Percentiles rank a stretch among this genome's conserved stretches.
These are phyloP conservation scores for Mycena polygramma DNA, from an alignment of 768 basidiomycete genomes.

Conservation along the genomic window DNA sequence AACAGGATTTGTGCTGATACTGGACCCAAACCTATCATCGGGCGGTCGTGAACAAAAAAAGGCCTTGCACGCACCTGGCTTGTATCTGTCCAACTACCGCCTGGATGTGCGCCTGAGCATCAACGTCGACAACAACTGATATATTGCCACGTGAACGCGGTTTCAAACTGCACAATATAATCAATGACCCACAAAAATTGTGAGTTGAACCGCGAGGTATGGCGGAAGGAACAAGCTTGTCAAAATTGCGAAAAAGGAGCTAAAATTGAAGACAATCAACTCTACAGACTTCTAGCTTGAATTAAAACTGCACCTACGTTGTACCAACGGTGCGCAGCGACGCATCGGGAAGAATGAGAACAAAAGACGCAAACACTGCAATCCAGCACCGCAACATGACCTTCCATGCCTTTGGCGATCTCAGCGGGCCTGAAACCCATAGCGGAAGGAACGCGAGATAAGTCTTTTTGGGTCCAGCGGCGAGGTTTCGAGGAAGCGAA, in stretches of 20 bases:
- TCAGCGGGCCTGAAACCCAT: constrained; percentile 54
- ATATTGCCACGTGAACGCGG: not conserved
- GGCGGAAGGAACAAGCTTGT: constrained; percentile 62
- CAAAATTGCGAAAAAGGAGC: constrained; percentile 61
- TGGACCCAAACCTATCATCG: not conserved
- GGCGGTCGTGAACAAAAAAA: not conserved
- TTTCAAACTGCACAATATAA: not conserved
- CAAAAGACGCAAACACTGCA: constrained; percentile 52
- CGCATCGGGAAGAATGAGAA: constrained; percentile 55
- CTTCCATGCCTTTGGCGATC: constrained; percentile 51
- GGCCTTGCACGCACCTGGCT: constrained; percentile 45
- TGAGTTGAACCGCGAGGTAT: constrained; percentile 61
- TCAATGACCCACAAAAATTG: constrained; percentile 56
- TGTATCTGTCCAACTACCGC: constrained; percentile 44
- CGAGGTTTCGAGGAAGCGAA: not conserved
- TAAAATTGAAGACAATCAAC: constrained; percentile 24
- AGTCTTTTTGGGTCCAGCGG: not conserved
- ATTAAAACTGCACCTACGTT: constrained; percentile 47
- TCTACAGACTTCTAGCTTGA: too few relatives aligned
- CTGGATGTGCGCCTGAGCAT: constrained; percentile 51
- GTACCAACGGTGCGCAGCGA: constrained; percentile 54
- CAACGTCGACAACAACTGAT: constrained; percentile 56
- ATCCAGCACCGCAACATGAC: constrained; percentile 56
- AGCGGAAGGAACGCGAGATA: constrained; percentile 44
- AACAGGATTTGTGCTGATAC: constrained; percentile 37